A percentile compares a stretch with the other conserved stretches of the same genome.
Evolutionary conservation across 148 eudicot genomes (phyloP).

Genomic region (Vaccinium macrocarpon): DNA sequence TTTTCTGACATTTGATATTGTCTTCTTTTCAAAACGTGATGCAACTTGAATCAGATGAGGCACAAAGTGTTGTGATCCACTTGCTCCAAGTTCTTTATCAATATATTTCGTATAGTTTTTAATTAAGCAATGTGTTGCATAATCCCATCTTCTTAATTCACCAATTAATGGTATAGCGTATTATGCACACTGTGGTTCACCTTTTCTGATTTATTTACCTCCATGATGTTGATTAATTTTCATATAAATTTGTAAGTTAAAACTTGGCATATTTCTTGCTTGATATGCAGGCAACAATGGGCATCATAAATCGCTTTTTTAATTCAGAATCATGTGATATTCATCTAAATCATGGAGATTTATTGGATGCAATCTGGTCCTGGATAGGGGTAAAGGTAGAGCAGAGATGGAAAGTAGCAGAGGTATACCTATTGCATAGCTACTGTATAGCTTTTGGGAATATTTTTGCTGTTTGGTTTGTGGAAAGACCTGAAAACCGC

Average conservation of each 20-base stretch:
- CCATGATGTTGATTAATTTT: background rate
- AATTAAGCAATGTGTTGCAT: background rate
- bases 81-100: background rate
- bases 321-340: constrained; percentile 73
- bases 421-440: constrained; percentile 39
- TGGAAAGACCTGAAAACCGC: constrained; percentile 17
- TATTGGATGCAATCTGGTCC: constrained; percentile 89
- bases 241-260: background rate
- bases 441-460: background rate
- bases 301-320: constrained; percentile 56
- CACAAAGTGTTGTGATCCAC: background rate
- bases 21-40: constrained; percentile 1
- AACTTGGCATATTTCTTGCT: background rate
- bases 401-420: constrained; percentile 84
- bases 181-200: background rate
- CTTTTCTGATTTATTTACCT: background rate
- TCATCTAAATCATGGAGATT: constrained; percentile 86
- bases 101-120: background rate
- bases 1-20: background rate
- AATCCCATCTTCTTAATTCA: constrained; percentile 2
- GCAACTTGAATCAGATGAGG: background rate
- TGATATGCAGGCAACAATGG: constrained; percentile 66
- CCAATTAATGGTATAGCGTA: background rate
- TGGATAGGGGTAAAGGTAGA: constrained; percentile 81
- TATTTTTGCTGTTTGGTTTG: background rate